Conservation (phyloP, 2,329 filamentous ascomycete genomes). For the Ceratocystis colombiana region DNA sequence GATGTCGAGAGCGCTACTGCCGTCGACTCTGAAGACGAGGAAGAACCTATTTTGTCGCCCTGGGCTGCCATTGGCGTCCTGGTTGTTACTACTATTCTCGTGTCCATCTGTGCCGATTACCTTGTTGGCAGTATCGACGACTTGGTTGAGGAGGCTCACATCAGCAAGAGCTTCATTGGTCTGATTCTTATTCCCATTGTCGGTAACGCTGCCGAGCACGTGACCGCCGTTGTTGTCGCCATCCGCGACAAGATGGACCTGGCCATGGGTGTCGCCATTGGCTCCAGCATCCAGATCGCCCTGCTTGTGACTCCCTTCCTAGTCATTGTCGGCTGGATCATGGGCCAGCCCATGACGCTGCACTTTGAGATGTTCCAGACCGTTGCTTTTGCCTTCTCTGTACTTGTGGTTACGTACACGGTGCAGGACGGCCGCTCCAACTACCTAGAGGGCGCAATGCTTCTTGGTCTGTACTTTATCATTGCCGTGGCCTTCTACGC, state of each 20-base stretch:
- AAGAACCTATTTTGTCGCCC: constrained; percentile 46
- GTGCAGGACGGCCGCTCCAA: constrained; percentile 77
- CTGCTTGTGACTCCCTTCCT: constrained; percentile 71
- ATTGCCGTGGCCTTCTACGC: constrained; percentile 53
- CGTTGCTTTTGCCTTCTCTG: constrained; percentile 64
- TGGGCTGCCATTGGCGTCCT: constrained; percentile 56
- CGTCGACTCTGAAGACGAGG: constrained; percentile 30
- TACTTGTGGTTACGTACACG: constrained; percentile 64
- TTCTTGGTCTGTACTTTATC: constrained; percentile 45
- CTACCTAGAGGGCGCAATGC: constrained; percentile 71
- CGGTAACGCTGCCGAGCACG: constrained; percentile 70
- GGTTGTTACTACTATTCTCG: constrained; percentile 58
- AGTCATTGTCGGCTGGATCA: constrained; percentile 70
- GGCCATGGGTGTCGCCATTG: constrained; percentile 69
- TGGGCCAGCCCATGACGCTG: constrained; percentile 61
- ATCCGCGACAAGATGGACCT: constrained; percentile 67
- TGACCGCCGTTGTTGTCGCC: constrained; percentile 70
- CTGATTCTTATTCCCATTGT: constrained; percentile 70
- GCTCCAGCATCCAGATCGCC: constrained; percentile 73
- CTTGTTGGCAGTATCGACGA: constrained; percentile 66
- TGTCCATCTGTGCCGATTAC: constrained; percentile 66
- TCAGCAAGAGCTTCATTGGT: constrained; percentile 74
- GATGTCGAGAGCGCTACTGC: constrained; percentile 36
- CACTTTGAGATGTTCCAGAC: constrained; percentile 86
- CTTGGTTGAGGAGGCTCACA: constrained; percentile 57